Evolutionary conservation across 2,329 filamentous ascomycete genomes (phyloP), one percentile per base, ranked within the genome.

Genomic region (Aspergillus caelatus): DNA sequence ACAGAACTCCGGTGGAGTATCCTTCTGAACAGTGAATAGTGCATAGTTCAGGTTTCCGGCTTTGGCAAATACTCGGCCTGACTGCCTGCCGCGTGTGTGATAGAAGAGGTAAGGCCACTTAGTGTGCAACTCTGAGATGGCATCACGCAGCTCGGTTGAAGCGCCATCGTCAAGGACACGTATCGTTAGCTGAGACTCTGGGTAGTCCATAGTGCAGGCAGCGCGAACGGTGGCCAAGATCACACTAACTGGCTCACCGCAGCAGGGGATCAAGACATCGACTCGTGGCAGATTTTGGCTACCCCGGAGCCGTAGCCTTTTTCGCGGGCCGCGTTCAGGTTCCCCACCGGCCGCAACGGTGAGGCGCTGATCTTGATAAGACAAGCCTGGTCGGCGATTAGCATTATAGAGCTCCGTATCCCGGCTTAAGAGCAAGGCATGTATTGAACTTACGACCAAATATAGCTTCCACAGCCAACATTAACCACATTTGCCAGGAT

Each of bases 231-330:
- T 88, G 65, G 88, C 85, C 56, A 88, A 74, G 3, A 88, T 82
- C 2, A 88, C 74, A 16, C 86, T 83, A 43, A 83, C 77, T 1
- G 85, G 82, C 68, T 88, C 86, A 16, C 83, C 83, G 63, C 86
- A 88, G 74, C 83, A 86, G 1, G 86, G 85, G 6, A 88, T 73
- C 55, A 88, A 81, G 2, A 86, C 78, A 66, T 88, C 86, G 4
- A 88, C 84, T 12, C 34, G 63, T 1, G 84, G 83, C 0, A 86
- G 84, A 4, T 83, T 80, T 2, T 82, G 76, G 12, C 80, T 76
- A 8, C 70, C 65, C 12, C 58, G 61, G 10, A 75, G 55, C 34
- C 73, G 70, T 36, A 75, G 58, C 30, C 67, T 63, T 57, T 68
- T 67, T 4, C 72, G 67, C 7, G 63, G 63, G 6, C 59, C 56